These are phyloP conservation scores for Mycena chlorophos DNA, from an alignment of 768 basidiomycete genomes.

Conservation along the genomic window DNA sequence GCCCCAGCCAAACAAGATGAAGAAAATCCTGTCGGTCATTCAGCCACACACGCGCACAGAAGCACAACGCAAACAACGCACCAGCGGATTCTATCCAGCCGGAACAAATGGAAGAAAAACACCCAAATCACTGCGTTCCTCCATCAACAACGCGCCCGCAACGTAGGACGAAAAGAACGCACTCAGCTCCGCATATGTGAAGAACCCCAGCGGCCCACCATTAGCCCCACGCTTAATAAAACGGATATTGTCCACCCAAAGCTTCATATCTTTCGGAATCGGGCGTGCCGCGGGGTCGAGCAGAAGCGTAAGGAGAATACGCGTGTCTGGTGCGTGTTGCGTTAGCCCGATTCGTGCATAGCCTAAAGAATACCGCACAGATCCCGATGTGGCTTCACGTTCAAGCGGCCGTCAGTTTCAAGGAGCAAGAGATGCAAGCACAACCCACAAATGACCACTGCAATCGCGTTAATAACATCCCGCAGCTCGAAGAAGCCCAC, in stretches of 20 bases:
- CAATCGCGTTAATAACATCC: background rate
- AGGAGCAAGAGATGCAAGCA: background rate
- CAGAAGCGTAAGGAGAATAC: slow-evolving; percentile 50
- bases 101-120: slow-evolving; percentile 45
- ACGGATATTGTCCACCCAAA: slow-evolving; percentile 55
- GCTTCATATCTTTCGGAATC: slow-evolving; percentile 49
- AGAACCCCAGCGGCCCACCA: slow-evolving; percentile 51
- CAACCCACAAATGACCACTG: slow-evolving; percentile 44
- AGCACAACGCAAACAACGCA: slow-evolving; percentile 29
- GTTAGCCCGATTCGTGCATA: background rate
- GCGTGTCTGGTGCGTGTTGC: slow-evolving; percentile 36
- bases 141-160: slow-evolving; percentile 3
- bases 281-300: slow-evolving; percentile 48
- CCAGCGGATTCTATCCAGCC: slow-evolving; percentile 46
- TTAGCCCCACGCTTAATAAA: slow-evolving; percentile 52
- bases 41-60: background rate
- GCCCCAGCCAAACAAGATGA: slow-evolving; percentile 53
- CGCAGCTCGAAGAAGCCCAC: slow-evolving; percentile 17
- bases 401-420: background rate
- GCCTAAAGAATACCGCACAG: slow-evolving; percentile 31
- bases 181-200: slow-evolving; percentile 59
- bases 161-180: slow-evolving; percentile 20
- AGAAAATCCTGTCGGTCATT: slow-evolving; percentile 39
- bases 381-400: slow-evolving; percentile 55
- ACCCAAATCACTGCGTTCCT: slow-evolving; percentile 39